These are phyloP conservation scores for Penicillium italicum DNA, from an alignment of 2,329 filamentous ascomycete species.

Conservation along the genomic window DNA sequence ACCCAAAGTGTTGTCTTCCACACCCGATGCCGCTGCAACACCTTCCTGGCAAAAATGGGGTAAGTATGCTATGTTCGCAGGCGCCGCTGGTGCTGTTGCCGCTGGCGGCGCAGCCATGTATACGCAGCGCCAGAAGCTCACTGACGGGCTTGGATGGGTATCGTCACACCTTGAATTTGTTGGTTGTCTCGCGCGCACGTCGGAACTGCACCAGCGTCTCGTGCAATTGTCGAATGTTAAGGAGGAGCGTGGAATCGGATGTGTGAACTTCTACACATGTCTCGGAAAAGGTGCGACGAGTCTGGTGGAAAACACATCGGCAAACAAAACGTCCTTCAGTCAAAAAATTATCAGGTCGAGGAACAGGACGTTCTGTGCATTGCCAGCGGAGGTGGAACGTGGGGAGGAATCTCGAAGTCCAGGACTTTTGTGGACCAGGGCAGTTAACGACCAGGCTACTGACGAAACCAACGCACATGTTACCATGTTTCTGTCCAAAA, in stretches of 20 bases:
- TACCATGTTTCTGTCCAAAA: slow-evolving; percentile 45
- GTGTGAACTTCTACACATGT: slow-evolving; percentile 81
- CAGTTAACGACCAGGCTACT: slow-evolving; percentile 71
- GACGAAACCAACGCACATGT: slow-evolving; percentile 81
- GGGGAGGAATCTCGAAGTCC: slow-evolving; percentile 22
- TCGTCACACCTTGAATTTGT: slow-evolving; percentile 91
- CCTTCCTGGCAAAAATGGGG: slow-evolving; percentile 74
- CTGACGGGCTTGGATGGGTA: slow-evolving; percentile 74
- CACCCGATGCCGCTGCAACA: slow-evolving; percentile 45
- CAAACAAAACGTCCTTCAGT: slow-evolving; percentile 30
- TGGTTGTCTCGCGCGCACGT: slow-evolving; percentile 77
- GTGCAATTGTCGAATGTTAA: slow-evolving; percentile 63
- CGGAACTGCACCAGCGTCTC: slow-evolving; percentile 74
- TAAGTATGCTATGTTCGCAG: slow-evolving; percentile 79
- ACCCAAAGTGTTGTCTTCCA: slow-evolving; percentile 26
- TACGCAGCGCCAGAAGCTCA: slow-evolving; percentile 75
- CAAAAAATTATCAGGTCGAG: slow-evolving; percentile 45
- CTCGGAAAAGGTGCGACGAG: slow-evolving; percentile 65
- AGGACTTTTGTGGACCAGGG: slow-evolving; percentile 60
- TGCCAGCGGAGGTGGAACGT: slow-evolving; percentile 57
- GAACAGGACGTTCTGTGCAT: slow-evolving; percentile 82
- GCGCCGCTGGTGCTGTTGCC: slow-evolving; percentile 73
- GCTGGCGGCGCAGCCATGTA: slow-evolving; percentile 82
- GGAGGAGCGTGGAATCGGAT: slow-evolving; percentile 66
- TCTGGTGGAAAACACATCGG: slow-evolving; percentile 25